Conservation (phyloP, 352 stramenopile genomes). For the Globisporangium takayamanum region DNA sequence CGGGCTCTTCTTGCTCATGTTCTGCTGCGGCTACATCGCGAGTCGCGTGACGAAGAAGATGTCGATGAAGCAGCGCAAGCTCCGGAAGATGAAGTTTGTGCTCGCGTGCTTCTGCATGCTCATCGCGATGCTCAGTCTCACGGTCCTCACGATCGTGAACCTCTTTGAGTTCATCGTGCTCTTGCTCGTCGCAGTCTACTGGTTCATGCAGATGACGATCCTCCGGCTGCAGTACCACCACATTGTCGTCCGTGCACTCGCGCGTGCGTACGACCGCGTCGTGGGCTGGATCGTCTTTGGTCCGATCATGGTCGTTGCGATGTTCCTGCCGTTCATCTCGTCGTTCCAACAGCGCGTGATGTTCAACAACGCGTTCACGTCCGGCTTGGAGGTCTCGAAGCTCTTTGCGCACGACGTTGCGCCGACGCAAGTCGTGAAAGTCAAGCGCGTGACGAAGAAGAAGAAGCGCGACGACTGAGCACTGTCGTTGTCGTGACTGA, state of each 20-base stretch:
- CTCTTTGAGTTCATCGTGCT: conserved; percentile 70
- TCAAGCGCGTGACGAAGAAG: conserved; percentile 86
- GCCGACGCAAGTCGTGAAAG: conserved; percentile 74
- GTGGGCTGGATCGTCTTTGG: conserved; percentile 90
- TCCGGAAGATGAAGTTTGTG: conserved; percentile 87
- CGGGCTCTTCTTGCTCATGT: conserved; percentile 61
- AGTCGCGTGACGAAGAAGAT: conserved; percentile 87
- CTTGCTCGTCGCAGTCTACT: conserved; percentile 71
- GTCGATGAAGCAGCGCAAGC: conserved; percentile 86
- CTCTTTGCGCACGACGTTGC: conserved; percentile 84
- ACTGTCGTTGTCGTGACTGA: neutral
- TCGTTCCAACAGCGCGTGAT: conserved; percentile 87
- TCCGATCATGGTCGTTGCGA: conserved; percentile 95
- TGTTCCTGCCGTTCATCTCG: conserved; percentile 87
- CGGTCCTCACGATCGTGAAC: conserved; percentile 63
- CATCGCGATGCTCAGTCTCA: conserved; percentile 60
- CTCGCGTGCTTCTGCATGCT: conserved; percentile 64
- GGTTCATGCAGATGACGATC: conserved; percentile 83
- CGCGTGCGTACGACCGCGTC: conserved; percentile 61
- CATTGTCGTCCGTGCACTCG: conserved; percentile 74
- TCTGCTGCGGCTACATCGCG: conserved; percentile 80
- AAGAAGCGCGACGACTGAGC: conserved; percentile 83
- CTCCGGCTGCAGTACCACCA: conserved; percentile 78
- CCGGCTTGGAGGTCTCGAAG: conserved; percentile 83
- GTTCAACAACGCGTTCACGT: conserved; percentile 89